Evolutionary conservation across 495 filamentous ascomycete species (phyloP), one percentile per base, ranked within the genome.

Genomic region (Hypomontagnella monticulosa): DNA sequence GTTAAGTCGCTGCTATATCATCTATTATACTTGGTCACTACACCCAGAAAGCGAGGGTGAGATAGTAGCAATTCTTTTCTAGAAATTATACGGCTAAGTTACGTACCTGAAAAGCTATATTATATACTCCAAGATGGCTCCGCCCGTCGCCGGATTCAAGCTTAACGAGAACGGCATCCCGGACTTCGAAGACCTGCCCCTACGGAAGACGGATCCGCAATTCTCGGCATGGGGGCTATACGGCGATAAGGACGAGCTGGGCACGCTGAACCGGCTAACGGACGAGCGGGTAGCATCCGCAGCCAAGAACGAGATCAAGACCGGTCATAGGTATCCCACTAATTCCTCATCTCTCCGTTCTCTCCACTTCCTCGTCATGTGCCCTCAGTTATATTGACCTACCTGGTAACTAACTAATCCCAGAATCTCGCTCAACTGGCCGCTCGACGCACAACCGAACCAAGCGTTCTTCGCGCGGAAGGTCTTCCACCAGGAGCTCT

Each of bases 281-380:
- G 67, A 76, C 41, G 76, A 75, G 49, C 67, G 71, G 9, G 76
- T 82, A 0, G 77, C 83, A 0, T 67, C 67, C 3, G 75, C 79
- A 11, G 84, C 84, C 4, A 67, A 75, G 27, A 70, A 61, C 30
- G 83, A 89, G 71, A 86, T 89, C 49, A 61, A 68, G 38, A 81
- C 81, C 1, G 87, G 85, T 0, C 66, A 54, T 4, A 52, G 77
- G 76, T 78, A 60, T 27, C 6, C 23, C 4, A 62, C 34, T 2
- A 7, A 6, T 4, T 23, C 12, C 14, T 4, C 32, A 0, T 11
- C 23, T 20, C 2, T 36, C n/a, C 12, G 40, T 12, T 30, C 19
- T 42, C 42, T 30, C 10, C 40, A 15, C 23, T 4, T 32, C 19
- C 23, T 30, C 54, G 14, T 20, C n/a, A 14, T 10, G 6, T 40